phyloP scores from a whole-genome alignment of 768 basidiomycete species.

The Termitomyces titanicus region DNA sequence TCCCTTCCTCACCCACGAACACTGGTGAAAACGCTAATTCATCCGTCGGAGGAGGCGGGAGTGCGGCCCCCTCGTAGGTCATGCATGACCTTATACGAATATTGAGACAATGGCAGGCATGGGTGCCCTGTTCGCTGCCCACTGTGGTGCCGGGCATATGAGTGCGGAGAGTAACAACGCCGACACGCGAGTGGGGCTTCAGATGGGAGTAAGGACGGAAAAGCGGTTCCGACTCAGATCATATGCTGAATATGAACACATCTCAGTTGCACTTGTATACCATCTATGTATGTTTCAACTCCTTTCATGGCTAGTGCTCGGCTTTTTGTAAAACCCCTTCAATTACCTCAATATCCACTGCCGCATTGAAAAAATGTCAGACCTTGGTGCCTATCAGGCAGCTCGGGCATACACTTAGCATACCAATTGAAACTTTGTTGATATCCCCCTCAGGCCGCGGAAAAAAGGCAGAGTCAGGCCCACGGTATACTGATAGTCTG shows the following conservation, averaged over 20 bases:
- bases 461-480: constrained; percentile 11
- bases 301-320: constrained; percentile 1
- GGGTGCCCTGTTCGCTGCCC: constrained; percentile 22
- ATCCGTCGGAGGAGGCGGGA: constrained; percentile 28
- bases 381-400: not conserved
- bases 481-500: constrained; percentile 14
- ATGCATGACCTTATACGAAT: constrained; percentile 48
- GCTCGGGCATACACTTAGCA: not conserved
- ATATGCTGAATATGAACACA: constrained; percentile 23
- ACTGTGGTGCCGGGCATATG: constrained; percentile 28
- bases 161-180: constrained; percentile 7
- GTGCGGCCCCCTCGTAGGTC: constrained; percentile 28
- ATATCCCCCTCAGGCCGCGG: constrained; percentile 10
- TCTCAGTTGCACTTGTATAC: constrained; percentile 1
- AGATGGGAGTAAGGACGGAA: constrained; percentile 17
- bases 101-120: constrained; percentile 73
- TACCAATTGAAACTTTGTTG: too few species aligned
- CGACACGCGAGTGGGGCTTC: constrained; percentile 5
- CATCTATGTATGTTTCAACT: constrained; percentile 14
- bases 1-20: constrained; percentile 65
- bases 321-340: constrained; percentile 1
- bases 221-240: constrained; percentile 37
- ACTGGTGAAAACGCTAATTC: constrained; percentile 47
- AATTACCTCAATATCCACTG: constrained; percentile 6
- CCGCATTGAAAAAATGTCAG: constrained; percentile 7